Evolutionary conservation across 345 rosid species (phyloP).

Genomic region (Ceriops zippeliana): DNA sequence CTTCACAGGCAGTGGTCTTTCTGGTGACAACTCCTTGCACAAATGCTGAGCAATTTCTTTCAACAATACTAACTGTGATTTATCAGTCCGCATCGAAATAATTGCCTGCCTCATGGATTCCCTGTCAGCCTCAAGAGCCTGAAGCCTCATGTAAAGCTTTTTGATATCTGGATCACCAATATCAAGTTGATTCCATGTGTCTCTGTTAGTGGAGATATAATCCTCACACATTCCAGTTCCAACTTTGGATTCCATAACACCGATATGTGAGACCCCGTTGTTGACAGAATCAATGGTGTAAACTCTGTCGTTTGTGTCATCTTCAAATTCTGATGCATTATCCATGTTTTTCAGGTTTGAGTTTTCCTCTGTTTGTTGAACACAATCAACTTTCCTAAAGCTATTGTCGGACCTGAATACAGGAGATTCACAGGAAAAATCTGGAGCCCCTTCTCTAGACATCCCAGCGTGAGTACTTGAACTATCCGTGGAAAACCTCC

Average conservation of each 20-base stretch:
- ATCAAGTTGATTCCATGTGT: constrained; percentile 41
- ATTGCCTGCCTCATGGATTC: constrained; percentile 95
- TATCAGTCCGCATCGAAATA: constrained; percentile 87
- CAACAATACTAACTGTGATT: constrained; percentile 73
- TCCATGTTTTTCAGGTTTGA: constrained; percentile 38
- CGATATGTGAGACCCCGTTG: constrained; percentile 35
- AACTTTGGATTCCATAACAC: constrained; percentile 39
- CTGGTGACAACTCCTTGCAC: constrained; percentile 71
- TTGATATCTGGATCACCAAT: constrained; percentile 67
- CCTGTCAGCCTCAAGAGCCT: constrained; percentile 92
- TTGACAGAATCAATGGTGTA: constrained; percentile 85
- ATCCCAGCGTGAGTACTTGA: constrained; percentile 43
- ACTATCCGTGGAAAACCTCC: constrained; percentile 59
- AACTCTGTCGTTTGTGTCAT: constrained; percentile 75
- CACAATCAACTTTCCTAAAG: constrained; percentile 49
- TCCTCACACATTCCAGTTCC: constrained; percentile 42
- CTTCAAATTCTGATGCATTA: constrained; percentile 54
- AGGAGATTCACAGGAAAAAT: constrained; percentile 50
- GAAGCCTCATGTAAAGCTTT: constrained; percentile 85
- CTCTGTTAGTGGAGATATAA: constrained; percentile 49
- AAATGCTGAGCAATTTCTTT: constrained; percentile 95
- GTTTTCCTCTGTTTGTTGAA: constrained; percentile 37
- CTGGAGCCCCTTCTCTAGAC: constrained; percentile 44
- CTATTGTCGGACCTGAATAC: constrained; percentile 31
- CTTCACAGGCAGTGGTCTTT: constrained; percentile 38